Conservation (phyloP, 1,284 basidiomycete genomes). For the Microbotryum saponariae region DNA sequence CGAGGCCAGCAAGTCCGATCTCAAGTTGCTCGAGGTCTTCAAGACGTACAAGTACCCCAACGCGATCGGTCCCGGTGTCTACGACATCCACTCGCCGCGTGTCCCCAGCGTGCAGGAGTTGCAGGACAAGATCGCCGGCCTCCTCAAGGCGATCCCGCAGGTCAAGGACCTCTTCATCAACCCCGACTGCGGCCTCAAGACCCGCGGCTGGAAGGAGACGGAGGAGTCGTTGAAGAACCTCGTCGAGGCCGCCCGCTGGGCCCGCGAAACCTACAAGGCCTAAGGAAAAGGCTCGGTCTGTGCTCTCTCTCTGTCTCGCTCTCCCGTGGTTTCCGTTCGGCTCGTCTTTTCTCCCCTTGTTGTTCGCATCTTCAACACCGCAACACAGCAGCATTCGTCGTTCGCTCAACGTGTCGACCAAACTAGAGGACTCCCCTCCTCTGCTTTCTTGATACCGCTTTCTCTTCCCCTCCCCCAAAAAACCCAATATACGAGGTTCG, state of each 20-base stretch:
- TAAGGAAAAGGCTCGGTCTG: background rate
- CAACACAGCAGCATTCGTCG: too few species aligned
- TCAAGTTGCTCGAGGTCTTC: conserved; percentile 96
- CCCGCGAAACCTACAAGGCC: conserved; percentile 20
- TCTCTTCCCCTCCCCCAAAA: too few species aligned
- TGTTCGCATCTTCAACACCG: too few species aligned
- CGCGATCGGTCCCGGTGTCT: conserved; percentile 75
- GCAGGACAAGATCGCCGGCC: conserved; percentile 79
- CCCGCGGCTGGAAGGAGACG: conserved; percentile 90
- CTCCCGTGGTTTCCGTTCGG: too few species aligned
- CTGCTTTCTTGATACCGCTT: too few species aligned
- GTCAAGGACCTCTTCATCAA: conserved; percentile 60
- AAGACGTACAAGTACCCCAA: conserved; percentile 93
- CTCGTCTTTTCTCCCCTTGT: too few species aligned
- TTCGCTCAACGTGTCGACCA: too few species aligned
- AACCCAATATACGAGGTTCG: too few species aligned
- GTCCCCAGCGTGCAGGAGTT: conserved; percentile 91
- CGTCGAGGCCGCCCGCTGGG: conserved; percentile 49
- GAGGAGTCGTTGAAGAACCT: conserved; percentile 79
- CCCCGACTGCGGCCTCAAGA: conserved; percentile 62
- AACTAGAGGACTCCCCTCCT: too few species aligned
- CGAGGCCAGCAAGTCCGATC: conserved; percentile 94
- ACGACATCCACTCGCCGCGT: conserved; percentile 99
- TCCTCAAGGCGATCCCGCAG: conserved; percentile 43
- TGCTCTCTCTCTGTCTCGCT: too few species aligned